Conservation (phyloP, 2,329 filamentous ascomycete species). For the Aurifilum marmelostoma region DNA sequence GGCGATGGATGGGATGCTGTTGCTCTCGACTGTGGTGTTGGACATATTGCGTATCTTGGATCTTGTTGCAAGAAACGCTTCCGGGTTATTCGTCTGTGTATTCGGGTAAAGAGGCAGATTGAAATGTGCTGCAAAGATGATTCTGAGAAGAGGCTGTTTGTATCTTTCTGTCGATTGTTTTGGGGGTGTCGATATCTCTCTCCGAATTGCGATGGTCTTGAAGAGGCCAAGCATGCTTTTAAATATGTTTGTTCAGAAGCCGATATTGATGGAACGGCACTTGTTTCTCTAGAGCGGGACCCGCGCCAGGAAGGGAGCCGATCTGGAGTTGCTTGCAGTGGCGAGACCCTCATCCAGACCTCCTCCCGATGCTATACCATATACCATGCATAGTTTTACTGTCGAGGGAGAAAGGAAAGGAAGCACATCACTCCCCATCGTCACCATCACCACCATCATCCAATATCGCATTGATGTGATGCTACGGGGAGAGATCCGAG, state of each 20-base stretch:
- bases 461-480: neutral
- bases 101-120: neutral
- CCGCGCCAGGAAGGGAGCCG: neutral
- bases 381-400: no score
- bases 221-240: neutral
- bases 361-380: neutral
- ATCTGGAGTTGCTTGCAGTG: neutral
- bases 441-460: neutral
- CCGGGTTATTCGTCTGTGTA: neutral
- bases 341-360: neutral
- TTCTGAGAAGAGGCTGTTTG: neutral
- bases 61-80: neutral
- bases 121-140: neutral
- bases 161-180: neutral
- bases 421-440: neutral
- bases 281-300: neutral
- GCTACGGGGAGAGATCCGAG: neutral
- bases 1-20: conserved; percentile 42
- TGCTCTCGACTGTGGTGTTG: neutral
- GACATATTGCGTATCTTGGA: neutral
- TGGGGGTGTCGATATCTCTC: neutral
- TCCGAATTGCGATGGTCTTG: neutral
- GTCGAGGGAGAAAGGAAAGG: neutral
- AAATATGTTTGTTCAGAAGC: neutral
- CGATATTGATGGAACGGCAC: neutral